Evolutionary conservation across 169 alveolate genomes (phyloP).

Genomic region (Besnoitia besnoiti): DNA sequence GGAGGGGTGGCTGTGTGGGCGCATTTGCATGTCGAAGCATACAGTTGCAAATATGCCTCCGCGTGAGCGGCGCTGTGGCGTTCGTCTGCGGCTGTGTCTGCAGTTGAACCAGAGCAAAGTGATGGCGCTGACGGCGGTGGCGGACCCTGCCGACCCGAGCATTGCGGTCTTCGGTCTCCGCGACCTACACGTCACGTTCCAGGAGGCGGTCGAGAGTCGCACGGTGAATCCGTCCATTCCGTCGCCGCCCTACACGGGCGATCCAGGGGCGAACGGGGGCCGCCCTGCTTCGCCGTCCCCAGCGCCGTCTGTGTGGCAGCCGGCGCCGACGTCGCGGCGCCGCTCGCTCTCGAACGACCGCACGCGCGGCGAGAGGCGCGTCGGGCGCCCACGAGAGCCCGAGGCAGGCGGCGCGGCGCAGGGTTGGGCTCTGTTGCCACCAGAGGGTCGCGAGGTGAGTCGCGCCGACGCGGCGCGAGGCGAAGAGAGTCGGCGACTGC

Average conservation of each 20-base stretch:
- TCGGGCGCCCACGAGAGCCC: too few species aligned
- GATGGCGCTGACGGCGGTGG: slow-evolving; percentile 32
- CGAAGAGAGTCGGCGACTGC: too few species aligned
- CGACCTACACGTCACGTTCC: neutral
- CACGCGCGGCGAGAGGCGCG: too few species aligned
- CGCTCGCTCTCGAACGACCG: too few species aligned
- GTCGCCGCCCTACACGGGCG: neutral
- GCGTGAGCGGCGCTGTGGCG: neutral
- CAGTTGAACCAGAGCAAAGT: neutral
- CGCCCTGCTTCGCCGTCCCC: neutral
- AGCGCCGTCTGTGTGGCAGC: neutral
- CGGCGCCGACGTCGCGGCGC: neutral
- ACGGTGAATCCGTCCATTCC: neutral
- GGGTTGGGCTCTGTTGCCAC: too few species aligned
- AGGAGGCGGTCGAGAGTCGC: neutral
- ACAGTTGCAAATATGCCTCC: neutral
- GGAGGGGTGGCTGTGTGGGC: too few species aligned
- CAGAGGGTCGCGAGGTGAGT: too few species aligned
- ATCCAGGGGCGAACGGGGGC: neutral
- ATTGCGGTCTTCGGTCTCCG: neutral
- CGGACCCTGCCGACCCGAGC: neutral
- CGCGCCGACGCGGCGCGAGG: too few species aligned
- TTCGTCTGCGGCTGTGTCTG: neutral
- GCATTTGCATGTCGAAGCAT: neutral
- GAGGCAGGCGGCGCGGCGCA: too few species aligned